Base-by-base conservation (phyloP, 352 stramenopile genomes). In the Pythium scleroteichum region DNA sequence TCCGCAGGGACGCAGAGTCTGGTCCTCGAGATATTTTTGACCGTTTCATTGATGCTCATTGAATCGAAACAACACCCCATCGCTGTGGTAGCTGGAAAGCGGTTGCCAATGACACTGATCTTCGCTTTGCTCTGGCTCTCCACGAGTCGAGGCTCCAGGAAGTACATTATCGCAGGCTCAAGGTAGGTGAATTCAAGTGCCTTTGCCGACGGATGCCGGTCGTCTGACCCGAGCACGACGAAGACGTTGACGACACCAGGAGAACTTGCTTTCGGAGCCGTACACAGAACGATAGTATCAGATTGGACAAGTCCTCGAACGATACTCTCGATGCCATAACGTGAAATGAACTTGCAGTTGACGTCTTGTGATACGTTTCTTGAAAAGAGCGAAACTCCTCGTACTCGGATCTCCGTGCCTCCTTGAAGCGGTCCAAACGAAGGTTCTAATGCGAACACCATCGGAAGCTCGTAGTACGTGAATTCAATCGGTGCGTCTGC, bases 41-140 rank as follows among this genome's bases (percentile, higher is more conserved):
- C 22, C 4, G 4, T n/a, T 10, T 47, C 6, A 19, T 50, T 50
- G 17, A 4, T 14, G 2, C 1, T 26, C 14, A n/a, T 62, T 38
- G 24, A 17, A 14, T 32, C 51, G 53, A 96, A 89, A 39, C 78
- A 90, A 53, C 87, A 95, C 24, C 74, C 46, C 17, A 91, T 35
- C 10, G 62, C 40, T 9, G 59, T 65, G 7, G 68, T 64, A 23
- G 61, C 50, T 19, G 66, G 55, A 53, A 94, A 91, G 5, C 71
- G 68, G n/a, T 75, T 71, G 27, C 75, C 73, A 26, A 68, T 72
- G 7, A 92, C 50, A 32, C 62, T 64, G 32, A 91, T 24, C 29
- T 63, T 62, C 1, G 40, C 0, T 6, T 54, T 19, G 51, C 69
- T 19, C 66, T 68, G 38, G 26, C 67, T 82, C 12, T 69, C 48